Base-by-base conservation (phyloP, 108 stramenopile genomes). In the Licmophora abbreviata region DNA sequence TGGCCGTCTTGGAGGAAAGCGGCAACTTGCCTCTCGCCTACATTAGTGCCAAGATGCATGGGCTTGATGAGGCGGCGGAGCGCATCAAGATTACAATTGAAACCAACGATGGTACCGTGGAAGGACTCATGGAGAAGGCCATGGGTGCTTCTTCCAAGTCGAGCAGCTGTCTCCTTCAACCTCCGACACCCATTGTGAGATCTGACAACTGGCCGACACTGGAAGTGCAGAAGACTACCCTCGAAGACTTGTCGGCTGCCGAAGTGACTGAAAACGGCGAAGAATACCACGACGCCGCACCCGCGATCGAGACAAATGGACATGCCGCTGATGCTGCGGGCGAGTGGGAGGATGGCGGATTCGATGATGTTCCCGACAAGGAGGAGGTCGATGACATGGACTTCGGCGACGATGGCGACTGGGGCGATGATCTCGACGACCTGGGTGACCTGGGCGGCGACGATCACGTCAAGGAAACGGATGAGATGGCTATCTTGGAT, bases 11-110 rank as follows among this genome's bases (percentile, higher is more conserved):
- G 48, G 95, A 97, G 74, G 74, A 85, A 29, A 87, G 88, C 29
- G 95, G 95, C 10, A 97, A 96, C 61, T 58, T 94, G 34, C 74
- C 89, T 9, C 79, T 99, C 26, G 98, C 98, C 18, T 96, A 91
- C 76, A 79, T 94, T 23, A 73, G 82, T 61, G 96, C 98, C 26
- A 66, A 58, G 20, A 69, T 89, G 15, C 96, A 97, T 72, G 95
- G 95, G 5, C 66, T 99, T 25, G 63, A 58, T 25, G 95, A 98
- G 44, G 92, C 91, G 48, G 94, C 92, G 1, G 92, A 85, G 47
- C 73, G 95, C 23, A 84, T 99, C 58, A 77, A 80, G 72, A 76
- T 85, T 59, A 68, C 86, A 22, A 81, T 96, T 35, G 87, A 95
- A 69, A 94, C 92, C 14, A 76, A 85, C 41, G 74, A 75, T 31